These are phyloP conservation scores for Solanum paucissectum DNA, from an alignment of 257 asterid genomes.

Conservation along the genomic window DNA sequence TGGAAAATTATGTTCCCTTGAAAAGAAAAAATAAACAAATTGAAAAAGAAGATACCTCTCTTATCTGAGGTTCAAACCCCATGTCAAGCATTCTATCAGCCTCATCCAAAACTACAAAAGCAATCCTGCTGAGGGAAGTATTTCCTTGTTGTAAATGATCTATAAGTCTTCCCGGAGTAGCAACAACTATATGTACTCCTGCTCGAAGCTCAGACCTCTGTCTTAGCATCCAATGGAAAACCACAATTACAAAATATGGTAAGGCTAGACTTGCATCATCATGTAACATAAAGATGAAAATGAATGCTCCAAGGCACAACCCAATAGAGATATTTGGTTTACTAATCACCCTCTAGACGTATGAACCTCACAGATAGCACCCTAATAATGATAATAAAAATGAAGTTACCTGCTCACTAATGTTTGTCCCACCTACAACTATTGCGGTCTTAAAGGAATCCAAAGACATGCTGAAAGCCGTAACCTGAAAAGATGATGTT, in stretches of 20 bases:
- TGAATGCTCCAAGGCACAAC: not conserved
- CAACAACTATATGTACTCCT: constrained; percentile 82
- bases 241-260: constrained; percentile 3
- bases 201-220: constrained; percentile 80
- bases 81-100: constrained; percentile 96
- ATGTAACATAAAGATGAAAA: not conserved
- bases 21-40: not conserved
- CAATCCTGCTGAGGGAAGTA: constrained; percentile 55
- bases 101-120: constrained; percentile 76
- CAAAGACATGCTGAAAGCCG: constrained; percentile 79
- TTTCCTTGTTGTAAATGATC: constrained; percentile 85
- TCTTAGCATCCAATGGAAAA: constrained; percentile 22
- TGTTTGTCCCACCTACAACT: constrained; percentile 86
- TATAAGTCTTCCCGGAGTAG: constrained; percentile 89
- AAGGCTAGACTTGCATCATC: not conserved
- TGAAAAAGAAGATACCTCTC: constrained; percentile 47
- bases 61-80: constrained; percentile 96
- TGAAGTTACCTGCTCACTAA: constrained; percentile 58
- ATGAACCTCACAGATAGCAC: not conserved
- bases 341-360: not conserved
- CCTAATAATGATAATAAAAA: not conserved
- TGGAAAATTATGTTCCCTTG: not conserved
- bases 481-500: constrained; percentile 43
- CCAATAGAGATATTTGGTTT: not conserved
- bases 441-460: constrained; percentile 69